phyloP scores from a whole-genome alignment of 2,329 filamentous ascomycete genomes.

The Colletotrichum euphorbiae region DNA sequence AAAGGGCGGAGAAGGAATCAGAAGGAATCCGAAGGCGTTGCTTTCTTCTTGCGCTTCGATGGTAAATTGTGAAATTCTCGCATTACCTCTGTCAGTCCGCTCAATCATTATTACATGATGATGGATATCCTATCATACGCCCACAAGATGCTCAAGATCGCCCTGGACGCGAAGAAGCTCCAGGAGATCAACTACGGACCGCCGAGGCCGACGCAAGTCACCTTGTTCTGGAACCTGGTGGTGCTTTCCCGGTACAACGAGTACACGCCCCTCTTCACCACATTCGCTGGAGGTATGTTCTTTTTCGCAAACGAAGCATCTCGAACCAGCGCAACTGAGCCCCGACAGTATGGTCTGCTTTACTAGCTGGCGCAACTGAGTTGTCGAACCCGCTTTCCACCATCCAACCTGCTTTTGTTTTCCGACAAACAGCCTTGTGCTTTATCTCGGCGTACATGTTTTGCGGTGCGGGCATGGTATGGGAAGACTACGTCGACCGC shows the following conservation, averaged over 20 bases:
- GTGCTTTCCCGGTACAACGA: slow-evolving; percentile 36
- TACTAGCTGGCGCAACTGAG: slow-evolving; percentile 34
- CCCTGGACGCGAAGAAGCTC: slow-evolving; percentile 27
- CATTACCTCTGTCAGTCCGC: not conserved
- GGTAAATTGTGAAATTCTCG: not conserved
- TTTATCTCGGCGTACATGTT: slow-evolving; percentile 44
- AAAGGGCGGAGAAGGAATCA: slow-evolving; percentile 7
- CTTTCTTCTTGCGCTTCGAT: not conserved
- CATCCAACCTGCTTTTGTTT: slow-evolving; percentile 39
- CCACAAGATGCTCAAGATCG: slow-evolving; percentile 22
- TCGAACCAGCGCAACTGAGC: slow-evolving; percentile 8
- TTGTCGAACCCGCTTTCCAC: slow-evolving; percentile 12
- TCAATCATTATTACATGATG: slow-evolving; percentile 23
- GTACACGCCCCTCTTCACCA: slow-evolving; percentile 36
- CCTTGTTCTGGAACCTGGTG: slow-evolving; percentile 30
- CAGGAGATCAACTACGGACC: slow-evolving; percentile 31
- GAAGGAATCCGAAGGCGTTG: not conserved
- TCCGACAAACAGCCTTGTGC: slow-evolving; percentile 42
- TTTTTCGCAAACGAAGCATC: too few relatives aligned
- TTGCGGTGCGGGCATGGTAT: slow-evolving; percentile 47
- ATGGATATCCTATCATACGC: slow-evolving; percentile 29
- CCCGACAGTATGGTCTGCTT: slow-evolving; percentile 33
- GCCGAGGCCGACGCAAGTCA: slow-evolving; percentile 33
- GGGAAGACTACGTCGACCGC: slow-evolving; percentile 47
- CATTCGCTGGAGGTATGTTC: slow-evolving; percentile 34